Base-by-base conservation (phyloP, 1,139 yeast genomes). In the Pichia sp. region DNA sequence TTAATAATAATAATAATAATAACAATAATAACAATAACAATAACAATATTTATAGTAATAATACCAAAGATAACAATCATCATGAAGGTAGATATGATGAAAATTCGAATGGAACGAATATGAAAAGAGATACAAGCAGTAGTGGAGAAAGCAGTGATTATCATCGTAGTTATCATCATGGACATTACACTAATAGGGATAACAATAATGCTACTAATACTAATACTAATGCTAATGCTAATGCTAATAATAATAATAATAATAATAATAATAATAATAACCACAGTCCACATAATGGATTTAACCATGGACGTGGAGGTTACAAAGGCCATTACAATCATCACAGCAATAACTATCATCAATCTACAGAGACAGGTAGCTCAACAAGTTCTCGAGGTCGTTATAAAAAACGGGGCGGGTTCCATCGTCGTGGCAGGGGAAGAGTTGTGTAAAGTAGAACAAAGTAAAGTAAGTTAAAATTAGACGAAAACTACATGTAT, bases 151-250 rank as follows among this genome's bases (percentile, higher is more conserved):
- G 11, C 8, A 31, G 27, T 27, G 40, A 31, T 20, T 29, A 37
- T 20, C 23, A 22, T 23, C n/a, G 32, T n/a, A 22, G 35, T 30
- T 9, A 38, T 38, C 35, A 41, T 30, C 7, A 10, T n/a, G 30
- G 29, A 16, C 31, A 28, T 25, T 23, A 28, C n/a, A 24, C 30
- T 10, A 22, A 34, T 30, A 35, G 20, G 8, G n/a, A 33, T 20
- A 34, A 30, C 24, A n/a, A 35, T 26, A 35, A 32, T 16, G 70
- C 66, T 23, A 53, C 47, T n/a, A 48, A 41, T 35, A 20, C n/a
- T 23, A 24, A 33, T 35, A 20, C 35, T 34, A 38, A 40, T 30
- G 20, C 22, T 25, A 32, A 9, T 11, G 39, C 33, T 27, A 37
- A 16, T 4, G 35, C 27, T 29, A 10, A 35, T 20, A 34, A 30